Evolutionary conservation across 495 filamentous ascomycete genomes (phyloP).

Genomic region (Penicillium subrubescens): DNA sequence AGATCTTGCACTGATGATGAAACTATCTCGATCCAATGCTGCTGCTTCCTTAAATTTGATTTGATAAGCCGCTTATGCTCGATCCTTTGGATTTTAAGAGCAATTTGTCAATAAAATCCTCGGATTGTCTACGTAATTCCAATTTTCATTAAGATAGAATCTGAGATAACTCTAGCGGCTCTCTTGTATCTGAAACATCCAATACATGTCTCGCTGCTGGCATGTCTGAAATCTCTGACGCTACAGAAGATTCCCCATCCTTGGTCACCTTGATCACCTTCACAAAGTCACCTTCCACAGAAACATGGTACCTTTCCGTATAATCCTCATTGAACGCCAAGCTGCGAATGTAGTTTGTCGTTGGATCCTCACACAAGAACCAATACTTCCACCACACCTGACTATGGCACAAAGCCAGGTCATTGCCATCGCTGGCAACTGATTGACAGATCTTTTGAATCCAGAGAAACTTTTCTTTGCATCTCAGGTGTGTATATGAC

Average conservation of each 20-base stretch:
- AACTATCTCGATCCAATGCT: too few relatives aligned
- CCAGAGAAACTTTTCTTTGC: conserved; percentile 8
- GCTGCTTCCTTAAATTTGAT: background rate
- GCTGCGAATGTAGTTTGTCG: background rate
- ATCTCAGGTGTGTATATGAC: conserved; percentile 6
- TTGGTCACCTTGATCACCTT: background rate
- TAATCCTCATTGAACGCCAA: conserved; percentile 7
- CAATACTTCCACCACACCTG: conserved; percentile 9
- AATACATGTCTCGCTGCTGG: background rate
- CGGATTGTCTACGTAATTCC: background rate
- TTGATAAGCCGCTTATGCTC: background rate
- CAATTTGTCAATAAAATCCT: too few relatives aligned
- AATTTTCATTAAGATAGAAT: background rate
- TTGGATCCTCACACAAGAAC: conserved; percentile 5
- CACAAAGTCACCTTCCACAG: background rate
- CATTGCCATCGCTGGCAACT: background rate
- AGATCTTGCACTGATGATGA: too few relatives aligned
- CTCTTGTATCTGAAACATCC: background rate
- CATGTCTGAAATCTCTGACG: background rate
- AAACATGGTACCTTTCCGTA: background rate
- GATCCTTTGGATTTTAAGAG: too few relatives aligned
- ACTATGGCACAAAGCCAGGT: conserved; percentile 3
- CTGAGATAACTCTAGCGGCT: background rate
- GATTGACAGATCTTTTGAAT: background rate
- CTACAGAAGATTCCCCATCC: background rate